Evolutionary conservation across 345 rosid species (phyloP), one percentile per base, ranked within the genome.

Genomic region (Pistacia atlantica): DNA sequence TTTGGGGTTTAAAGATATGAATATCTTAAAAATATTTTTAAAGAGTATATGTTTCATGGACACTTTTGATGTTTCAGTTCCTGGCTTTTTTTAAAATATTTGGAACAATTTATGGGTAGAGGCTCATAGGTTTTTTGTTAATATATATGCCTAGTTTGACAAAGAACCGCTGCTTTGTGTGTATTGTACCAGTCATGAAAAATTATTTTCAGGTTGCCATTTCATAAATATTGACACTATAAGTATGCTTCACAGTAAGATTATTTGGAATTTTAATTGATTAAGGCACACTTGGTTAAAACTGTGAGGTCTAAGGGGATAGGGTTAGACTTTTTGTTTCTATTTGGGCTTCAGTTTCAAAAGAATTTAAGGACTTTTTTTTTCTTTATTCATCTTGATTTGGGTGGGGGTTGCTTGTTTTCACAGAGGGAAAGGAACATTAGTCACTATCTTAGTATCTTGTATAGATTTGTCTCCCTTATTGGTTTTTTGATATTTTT

Each of bases 21-120:
- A 42, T 42, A 45, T 42, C 11, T 45, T 28, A 18, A 65, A 42
- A 4, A 18, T 65, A 8, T 25, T 65, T 6, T 42, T 42, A 95
- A 97, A 84, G 76, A 25, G 25, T 25, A 65, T 70, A 9, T 69
- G 8, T 7, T 25, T 28, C 56, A 45, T 60, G 25, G 17, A 48
- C 59, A 8, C 8, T 54, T 35, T 8, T 57, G 37, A 37, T 61
- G 28, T 1, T 42, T 61, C 56, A 49, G 68, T 49, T 18, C 65
- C 51, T 89, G 60, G 83, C 85, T 69, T 64, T 14, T 14, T 64
- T 35, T 1, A 12, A 18, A n/a, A 42, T 42, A 42, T 42, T 42
- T 42, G 45, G 45, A 42, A 5, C 45, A 42, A 42, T 42, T 2
- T 37, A 37, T 37, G 42, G 42, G 42, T 37, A 2, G 42, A 2